Conservation (phyloP, 495 filamentous ascomycete species). For the Penicillium riverlandense region DNA sequence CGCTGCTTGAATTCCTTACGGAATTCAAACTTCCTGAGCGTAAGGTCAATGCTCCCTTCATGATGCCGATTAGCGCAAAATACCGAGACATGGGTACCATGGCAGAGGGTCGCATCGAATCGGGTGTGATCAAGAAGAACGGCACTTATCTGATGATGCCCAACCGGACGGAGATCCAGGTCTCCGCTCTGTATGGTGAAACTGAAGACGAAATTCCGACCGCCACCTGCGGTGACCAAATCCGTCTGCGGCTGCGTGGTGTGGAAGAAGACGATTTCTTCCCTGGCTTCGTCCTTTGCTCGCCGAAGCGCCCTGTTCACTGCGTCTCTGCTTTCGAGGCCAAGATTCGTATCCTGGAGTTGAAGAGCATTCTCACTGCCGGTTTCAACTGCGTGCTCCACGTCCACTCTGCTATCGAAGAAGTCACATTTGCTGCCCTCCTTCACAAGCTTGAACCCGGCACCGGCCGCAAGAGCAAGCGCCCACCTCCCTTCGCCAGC, state of each 20-base stretch:
- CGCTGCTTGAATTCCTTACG: slow-evolving; percentile 88
- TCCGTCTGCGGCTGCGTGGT: slow-evolving; percentile 84
- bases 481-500: slow-evolving; percentile 83
- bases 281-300: slow-evolving; percentile 96
- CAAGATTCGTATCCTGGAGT: slow-evolving; percentile 90
- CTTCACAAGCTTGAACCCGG: slow-evolving; percentile 96
- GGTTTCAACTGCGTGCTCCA: slow-evolving; percentile 90
- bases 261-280: slow-evolving; percentile 96
- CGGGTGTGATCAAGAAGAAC: slow-evolving; percentile 85
- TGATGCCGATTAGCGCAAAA: slow-evolving; percentile 96
- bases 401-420: slow-evolving; percentile 88
- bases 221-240: slow-evolving; percentile 88
- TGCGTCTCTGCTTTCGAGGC: slow-evolving; percentile 88
- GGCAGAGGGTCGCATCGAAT: slow-evolving; percentile 94
- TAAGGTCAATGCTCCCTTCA: slow-evolving; percentile 96
- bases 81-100: slow-evolving; percentile 98
- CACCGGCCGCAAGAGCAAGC: slow-evolving; percentile 88
- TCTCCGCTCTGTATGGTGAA: slow-evolving; percentile 86
- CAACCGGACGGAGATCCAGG: slow-evolving; percentile 69
- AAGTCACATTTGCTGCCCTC: slow-evolving; percentile 79
- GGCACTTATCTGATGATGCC: slow-evolving; percentile 87
- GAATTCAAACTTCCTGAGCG: slow-evolving; percentile 86
- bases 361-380: slow-evolving; percentile 85
- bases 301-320: slow-evolving; percentile 83
- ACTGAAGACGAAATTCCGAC: slow-evolving; percentile 82